Percentiles rank a stretch among this genome's conserved stretches.
These are phyloP conservation scores for Penicillium sp. DNA, from an alignment of 2,329 filamentous ascomycete genomes.

Conservation along the genomic window DNA sequence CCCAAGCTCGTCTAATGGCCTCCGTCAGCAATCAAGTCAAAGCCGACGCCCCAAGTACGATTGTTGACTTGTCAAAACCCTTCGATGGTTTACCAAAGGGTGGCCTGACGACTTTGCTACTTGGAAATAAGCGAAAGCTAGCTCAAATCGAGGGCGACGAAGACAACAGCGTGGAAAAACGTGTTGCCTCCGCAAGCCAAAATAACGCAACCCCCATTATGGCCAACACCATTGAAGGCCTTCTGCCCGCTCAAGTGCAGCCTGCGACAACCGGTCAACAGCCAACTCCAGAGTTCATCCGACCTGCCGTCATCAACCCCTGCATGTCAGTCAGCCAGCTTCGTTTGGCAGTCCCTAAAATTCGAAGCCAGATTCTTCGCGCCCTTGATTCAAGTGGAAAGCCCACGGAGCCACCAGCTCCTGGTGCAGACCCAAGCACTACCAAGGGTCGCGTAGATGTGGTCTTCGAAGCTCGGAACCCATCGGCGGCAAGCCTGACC, in stretches of 20 bases:
- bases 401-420: slow-evolving; percentile 42
- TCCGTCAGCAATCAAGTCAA: slow-evolving; percentile 66
- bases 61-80: slow-evolving; percentile 88
- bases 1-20: slow-evolving; percentile 83
- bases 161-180: slow-evolving; percentile 62
- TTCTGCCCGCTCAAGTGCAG: slow-evolving; percentile 71
- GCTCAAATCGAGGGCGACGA: slow-evolving; percentile 74
- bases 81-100: slow-evolving; percentile 91
- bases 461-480: slow-evolving; percentile 87
- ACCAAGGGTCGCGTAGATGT: slow-evolving; percentile 64
- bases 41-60: slow-evolving; percentile 74
- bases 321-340: slow-evolving; percentile 79
- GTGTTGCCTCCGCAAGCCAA: slow-evolving; percentile 59
- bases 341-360: slow-evolving; percentile 81
- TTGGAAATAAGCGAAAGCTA: slow-evolving; percentile 91
- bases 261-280: slow-evolving; percentile 61
- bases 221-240: slow-evolving; percentile 72
- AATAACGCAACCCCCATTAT: slow-evolving; percentile 74
- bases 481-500: slow-evolving; percentile 61
- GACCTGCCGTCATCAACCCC: slow-evolving; percentile 84
- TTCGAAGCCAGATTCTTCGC: slow-evolving; percentile 78
- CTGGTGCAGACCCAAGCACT: slow-evolving; percentile 35
- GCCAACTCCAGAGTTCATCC: slow-evolving; percentile 77
- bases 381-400: slow-evolving; percentile 65
- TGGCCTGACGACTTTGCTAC: slow-evolving; percentile 78